Percentiles rank a stretch among this genome's conserved stretches.
phyloP scores from a whole-genome alignment of 2,329 filamentous ascomycete genomes.

The Chaetoscypha palmicola region DNA sequence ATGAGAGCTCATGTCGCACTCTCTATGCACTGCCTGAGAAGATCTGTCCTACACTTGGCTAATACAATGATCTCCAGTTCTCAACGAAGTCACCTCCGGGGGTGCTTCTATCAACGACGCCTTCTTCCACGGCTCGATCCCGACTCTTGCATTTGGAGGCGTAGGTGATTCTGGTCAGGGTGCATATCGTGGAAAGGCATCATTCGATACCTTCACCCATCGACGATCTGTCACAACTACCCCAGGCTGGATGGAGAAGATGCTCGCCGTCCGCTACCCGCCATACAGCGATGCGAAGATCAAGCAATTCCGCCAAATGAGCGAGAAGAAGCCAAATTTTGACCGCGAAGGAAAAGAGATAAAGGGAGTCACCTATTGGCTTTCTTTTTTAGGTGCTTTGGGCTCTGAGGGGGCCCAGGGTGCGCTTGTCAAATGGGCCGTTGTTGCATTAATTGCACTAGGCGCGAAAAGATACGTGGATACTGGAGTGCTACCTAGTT shows the following conservation, averaged over 20 bases:
- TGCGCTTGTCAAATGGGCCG: constrained; percentile 46
- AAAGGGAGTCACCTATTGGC: constrained; percentile 48
- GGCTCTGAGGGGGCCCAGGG: constrained; percentile 44
- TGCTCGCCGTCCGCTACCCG: constrained; percentile 63
- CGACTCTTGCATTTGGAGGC: constrained; percentile 72
- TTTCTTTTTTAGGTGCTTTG: constrained; percentile 43
- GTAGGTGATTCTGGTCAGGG: constrained; percentile 74
- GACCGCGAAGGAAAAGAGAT: constrained; percentile 50
- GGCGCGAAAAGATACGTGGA: constrained; percentile 13
- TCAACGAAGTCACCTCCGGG: constrained; percentile 57
- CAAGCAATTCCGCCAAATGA: constrained; percentile 38
- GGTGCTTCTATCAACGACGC: constrained; percentile 60
- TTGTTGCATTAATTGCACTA: constrained; percentile 34
- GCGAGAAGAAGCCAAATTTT: constrained; percentile 48
- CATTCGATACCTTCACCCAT: constrained; percentile 63
- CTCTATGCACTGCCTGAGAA: background rate
- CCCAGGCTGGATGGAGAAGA: constrained; percentile 58
- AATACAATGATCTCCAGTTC: constrained; percentile 48
- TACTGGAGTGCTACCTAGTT: constrained; percentile 1
- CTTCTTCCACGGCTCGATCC: constrained; percentile 64
- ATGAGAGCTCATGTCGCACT: background rate
- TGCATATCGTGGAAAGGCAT: constrained; percentile 69
- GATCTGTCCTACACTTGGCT: constrained; percentile 12
- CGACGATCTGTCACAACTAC: constrained; percentile 51
- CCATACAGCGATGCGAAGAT: constrained; percentile 45